Evolutionary conservation across 257 asterid genomes (phyloP).

Genomic region (Lithospermum erythrorhizon): DNA sequence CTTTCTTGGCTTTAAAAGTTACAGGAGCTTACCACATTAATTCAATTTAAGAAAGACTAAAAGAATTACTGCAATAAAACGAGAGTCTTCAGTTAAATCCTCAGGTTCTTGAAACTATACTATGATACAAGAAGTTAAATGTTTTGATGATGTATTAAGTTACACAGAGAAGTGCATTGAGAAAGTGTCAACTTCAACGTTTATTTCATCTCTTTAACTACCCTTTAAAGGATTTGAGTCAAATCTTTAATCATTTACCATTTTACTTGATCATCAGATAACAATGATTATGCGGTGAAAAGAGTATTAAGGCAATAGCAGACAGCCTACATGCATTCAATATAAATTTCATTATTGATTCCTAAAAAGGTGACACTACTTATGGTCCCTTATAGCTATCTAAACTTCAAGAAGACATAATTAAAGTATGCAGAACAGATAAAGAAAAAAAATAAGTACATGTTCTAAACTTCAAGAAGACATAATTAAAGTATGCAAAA

Average conservation of each 20-base stretch:
- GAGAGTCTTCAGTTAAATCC: not conserved
- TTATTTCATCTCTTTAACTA: not conserved
- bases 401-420: not conserved
- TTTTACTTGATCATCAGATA: conserved; percentile 2
- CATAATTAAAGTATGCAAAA: not conserved
- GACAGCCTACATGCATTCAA: not conserved
- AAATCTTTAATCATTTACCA: not conserved
- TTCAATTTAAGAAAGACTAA: not conserved
- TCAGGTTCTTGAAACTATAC: not conserved
- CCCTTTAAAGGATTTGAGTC: not conserved
- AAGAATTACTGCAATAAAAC: too few relatives aligned
- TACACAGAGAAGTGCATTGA: not conserved
- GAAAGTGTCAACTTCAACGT: not conserved
- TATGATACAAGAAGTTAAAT: not conserved
- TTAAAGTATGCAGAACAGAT: not conserved
- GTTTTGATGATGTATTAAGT: not conserved
- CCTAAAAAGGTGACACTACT: not conserved
- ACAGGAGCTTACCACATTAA: conserved; percentile 2
- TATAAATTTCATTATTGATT: not conserved
- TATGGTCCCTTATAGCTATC: not conserved
- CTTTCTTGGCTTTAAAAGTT: not conserved
- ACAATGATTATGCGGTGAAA: conserved; percentile 4
- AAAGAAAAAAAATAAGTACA: not conserved
- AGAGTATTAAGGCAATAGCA: not conserved
- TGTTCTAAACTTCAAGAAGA: not conserved